phyloP scores from a whole-genome alignment of 345 rosid genomes.

The Eucalyptus cloeziana region DNA sequence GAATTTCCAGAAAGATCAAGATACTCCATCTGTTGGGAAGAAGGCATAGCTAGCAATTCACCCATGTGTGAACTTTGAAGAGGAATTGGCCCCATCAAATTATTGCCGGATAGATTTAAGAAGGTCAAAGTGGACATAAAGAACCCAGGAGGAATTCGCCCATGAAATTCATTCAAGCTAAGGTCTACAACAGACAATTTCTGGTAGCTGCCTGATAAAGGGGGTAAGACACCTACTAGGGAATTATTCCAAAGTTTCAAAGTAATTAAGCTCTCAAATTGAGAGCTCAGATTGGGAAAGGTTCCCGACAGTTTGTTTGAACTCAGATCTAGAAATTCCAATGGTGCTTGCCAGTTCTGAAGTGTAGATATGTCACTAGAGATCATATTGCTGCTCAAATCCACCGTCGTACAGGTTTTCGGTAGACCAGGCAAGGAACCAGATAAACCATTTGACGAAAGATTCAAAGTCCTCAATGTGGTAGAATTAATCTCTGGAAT shows the following conservation, averaged over 20 bases:
- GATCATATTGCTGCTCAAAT: constrained; percentile 69
- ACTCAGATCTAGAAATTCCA: constrained; percentile 73
- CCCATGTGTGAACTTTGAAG: constrained; percentile 40
- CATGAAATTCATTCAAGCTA: constrained; percentile 59
- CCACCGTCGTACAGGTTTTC: constrained; percentile 30
- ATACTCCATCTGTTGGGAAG: constrained; percentile 47
- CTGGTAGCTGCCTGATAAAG: constrained; percentile 26
- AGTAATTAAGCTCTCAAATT: constrained; percentile 31
- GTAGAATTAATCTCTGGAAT: constrained; percentile 47
- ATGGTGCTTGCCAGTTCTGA: constrained; percentile 54
- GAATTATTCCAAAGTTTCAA: constrained; percentile 60
- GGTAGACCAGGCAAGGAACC: constrained; percentile 53
- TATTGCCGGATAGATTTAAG: constrained; percentile 81
- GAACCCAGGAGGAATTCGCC: constrained; percentile 49
- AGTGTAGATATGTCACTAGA: constrained; percentile 47
- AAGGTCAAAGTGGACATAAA: constrained; percentile 42
- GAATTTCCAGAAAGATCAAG: constrained; percentile 87
- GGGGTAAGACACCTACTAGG: constrained; percentile 52
- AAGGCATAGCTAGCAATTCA: constrained; percentile 35
- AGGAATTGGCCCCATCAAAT: constrained; percentile 58
- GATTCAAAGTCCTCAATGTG: constrained; percentile 53
- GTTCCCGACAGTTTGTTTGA: constrained; percentile 68
- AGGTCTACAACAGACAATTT: constrained; percentile 57
- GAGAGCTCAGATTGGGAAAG: constrained; percentile 49
- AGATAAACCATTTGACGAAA: constrained; percentile 60